Evolutionary conservation across 2,329 filamentous ascomycete genomes (phyloP), one percentile per base, ranked within the genome.

Genomic region (Fusarium neocosmosporiellum): DNA sequence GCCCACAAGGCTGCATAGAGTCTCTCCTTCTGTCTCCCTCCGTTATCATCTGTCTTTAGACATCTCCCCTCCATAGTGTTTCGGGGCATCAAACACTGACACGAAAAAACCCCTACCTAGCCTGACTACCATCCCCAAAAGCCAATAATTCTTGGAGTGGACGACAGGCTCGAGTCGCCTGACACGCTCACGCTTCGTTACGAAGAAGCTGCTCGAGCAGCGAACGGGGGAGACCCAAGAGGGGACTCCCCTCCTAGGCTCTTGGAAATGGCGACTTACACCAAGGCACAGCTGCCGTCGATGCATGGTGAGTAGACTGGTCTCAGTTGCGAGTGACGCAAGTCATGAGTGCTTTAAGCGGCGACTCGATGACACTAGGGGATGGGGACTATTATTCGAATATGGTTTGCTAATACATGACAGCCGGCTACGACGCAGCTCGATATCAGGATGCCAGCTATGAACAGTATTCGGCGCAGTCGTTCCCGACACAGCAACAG

Each of bases 281-380:
- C 94, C 87, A 97, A 97, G 84, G 84, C 90, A 67, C 90, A 93
- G 82, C 87, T 91, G 83, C 88, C 92, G 82, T 92, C 92, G 82
- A 89, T 95, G 86, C 93, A 96, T 84, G 93, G 95, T 97, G 86
- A 86, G 94, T 91, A 33, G 24, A 59, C 11, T 16, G 22, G 11
- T 18, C 16, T 18, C 14, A 24, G 46, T 24, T 31, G 24, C 65
- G 7, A 29, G 37, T 41, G 29, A 9, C 11, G 50, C 22, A 79
- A 79, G 81, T 75, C 80, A 53, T 58, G 34, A n/a, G 8, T 27
- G 22, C 20, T 37, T n/a, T 7, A 22, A 31, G 34, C 27, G 29
- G 31, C 34, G 20, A 10, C 34, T 24, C 7, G 11, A 31, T 43
- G 20, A 29, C 46, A 41, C 5, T 36, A 18, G 1, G 29, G 34